phyloP scores from a whole-genome alignment of 2,329 filamentous ascomycete species.

The Zymoseptoria pseudotritici region DNA sequence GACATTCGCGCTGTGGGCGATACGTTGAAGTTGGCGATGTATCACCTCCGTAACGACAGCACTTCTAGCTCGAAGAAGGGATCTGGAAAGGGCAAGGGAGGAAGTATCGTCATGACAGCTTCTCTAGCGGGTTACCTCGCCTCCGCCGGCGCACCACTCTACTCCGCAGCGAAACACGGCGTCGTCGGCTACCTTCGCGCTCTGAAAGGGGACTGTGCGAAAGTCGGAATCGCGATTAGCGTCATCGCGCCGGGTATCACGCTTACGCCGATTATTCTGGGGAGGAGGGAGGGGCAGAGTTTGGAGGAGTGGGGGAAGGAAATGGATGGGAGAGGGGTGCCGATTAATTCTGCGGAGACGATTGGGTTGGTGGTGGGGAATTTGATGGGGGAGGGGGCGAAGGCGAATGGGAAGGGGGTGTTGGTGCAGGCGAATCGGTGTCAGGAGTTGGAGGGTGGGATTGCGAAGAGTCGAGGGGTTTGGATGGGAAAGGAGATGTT shows the following conservation, averaged over 20 bases:
- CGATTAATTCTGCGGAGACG: slow-evolving; percentile 41
- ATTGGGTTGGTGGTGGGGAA: slow-evolving; percentile 40
- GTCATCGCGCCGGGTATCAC: slow-evolving; percentile 46
- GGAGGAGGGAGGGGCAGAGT: slow-evolving; percentile 26
- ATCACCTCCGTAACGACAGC: slow-evolving; percentile 36
- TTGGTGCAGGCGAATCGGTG: slow-evolving; percentile 35
- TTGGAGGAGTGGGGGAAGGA: slow-evolving; percentile 36
- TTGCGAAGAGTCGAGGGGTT: slow-evolving; percentile 38
- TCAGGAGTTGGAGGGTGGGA: slow-evolving; percentile 39
- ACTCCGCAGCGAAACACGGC: slow-evolving; percentile 45
- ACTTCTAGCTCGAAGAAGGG: slow-evolving; percentile 10
- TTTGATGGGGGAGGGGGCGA: slow-evolving; percentile 37
- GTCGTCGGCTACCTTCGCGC: slow-evolving; percentile 45
- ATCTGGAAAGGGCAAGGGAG: slow-evolving; percentile 31
- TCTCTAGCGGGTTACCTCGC: slow-evolving; percentile 45
- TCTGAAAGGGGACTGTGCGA: slow-evolving; percentile 43
- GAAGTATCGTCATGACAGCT: slow-evolving; percentile 42
- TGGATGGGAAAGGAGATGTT: slow-evolving; percentile 49
- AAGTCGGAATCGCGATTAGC: slow-evolving; percentile 38
- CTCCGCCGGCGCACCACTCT: slow-evolving; percentile 41
- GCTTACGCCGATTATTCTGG: slow-evolving; percentile 39
- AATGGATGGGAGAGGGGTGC: slow-evolving; percentile 39
- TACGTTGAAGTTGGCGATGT: slow-evolving; percentile 42
- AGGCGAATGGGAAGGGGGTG: slow-evolving; percentile 40
- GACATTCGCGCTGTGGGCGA: slow-evolving; percentile 42